Percentiles rank a stretch among this genome's conserved stretches.
phyloP scores from a whole-genome alignment of 1,284 basidiomycete species.

The Exobasidium rhododendri region DNA sequence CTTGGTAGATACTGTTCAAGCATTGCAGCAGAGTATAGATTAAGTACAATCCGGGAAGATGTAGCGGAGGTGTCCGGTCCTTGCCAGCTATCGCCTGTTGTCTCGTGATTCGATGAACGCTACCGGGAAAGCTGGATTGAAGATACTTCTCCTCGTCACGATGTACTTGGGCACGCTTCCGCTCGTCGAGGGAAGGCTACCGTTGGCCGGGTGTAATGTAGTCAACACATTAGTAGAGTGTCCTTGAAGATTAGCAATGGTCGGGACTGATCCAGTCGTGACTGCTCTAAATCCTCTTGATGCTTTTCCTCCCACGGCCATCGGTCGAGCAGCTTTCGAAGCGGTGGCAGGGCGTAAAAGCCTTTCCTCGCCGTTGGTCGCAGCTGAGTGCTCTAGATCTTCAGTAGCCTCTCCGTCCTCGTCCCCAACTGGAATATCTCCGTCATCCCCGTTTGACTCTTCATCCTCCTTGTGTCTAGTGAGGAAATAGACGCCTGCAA shows the following conservation, averaged over 20 bases:
- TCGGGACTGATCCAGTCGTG: not conserved
- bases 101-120: not conserved
- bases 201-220: not conserved
- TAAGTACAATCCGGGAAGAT: no score
- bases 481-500: constrained; percentile 72
- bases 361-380: not conserved
- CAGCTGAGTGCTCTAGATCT: constrained; percentile 2
- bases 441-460: constrained; percentile 6
- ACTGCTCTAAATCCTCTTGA: not conserved
- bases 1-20: no score
- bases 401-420: not conserved
- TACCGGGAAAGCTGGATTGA: constrained; percentile 5
- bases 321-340: not conserved
- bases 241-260: not conserved
- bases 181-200: not conserved
- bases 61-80: no score
- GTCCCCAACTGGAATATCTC: not conserved
- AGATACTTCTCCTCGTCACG: not conserved
- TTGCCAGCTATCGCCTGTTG: not conserved
- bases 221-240: not conserved
- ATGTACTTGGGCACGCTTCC: not conserved
- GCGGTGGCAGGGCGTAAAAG: not conserved
- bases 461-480: constrained; percentile 27
- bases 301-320: not conserved
- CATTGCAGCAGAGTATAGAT: no score